Conservation (phyloP, 345 rosid genomes). For the thale cress (Arabidopsis thaliana) region TAIR10.1 NC_003070.9:8744001-8744500, state of each 20-base stretch:
- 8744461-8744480: conserved; percentile 26
- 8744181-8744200: conserved; percentile 62
- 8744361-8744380: conserved; percentile 30
- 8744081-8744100: conserved; percentile 43
- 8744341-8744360: conserved; percentile 26
- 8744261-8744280: conserved; percentile 13
- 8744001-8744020: conserved; percentile 22
- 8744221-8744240: background rate
- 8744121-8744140: conserved; percentile 97
- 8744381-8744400: conserved; percentile 36
- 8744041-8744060: conserved; percentile 32
- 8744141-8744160: conserved; percentile 96
- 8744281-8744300: conserved; percentile 27
- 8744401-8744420: conserved; percentile 36
- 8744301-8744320: background rate
- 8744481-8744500: conserved; percentile 18
- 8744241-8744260: conserved; percentile 16
- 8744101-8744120: conserved; percentile 99
- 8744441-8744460: conserved; percentile 17
- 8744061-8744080: conserved; percentile 27
- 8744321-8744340: conserved; percentile 23
- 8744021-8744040: conserved; percentile 15
- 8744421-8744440: conserved; percentile 26
- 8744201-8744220: background rate
- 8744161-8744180: conserved; percentile 99